Evolutionary conservation across 2,329 filamentous ascomycete species (phyloP).

Genomic region (Sphaerulina populicola): DNA sequence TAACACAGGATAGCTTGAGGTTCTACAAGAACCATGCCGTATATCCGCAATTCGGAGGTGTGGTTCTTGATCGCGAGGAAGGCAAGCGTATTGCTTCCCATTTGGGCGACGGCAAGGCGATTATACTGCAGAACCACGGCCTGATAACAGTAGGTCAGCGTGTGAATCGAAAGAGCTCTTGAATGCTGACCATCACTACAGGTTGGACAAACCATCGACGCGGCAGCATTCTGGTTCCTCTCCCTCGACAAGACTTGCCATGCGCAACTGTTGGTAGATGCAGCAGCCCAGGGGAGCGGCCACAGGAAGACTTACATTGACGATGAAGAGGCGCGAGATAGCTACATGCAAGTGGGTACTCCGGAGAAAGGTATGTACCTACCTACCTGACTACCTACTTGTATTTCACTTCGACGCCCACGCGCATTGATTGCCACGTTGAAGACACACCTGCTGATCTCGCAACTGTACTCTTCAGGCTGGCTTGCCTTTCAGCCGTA

Average conservation of each 20-base stretch:
- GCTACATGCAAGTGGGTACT: constrained; percentile 38
- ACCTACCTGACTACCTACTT: too few relatives aligned
- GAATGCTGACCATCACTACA: constrained; percentile 8
- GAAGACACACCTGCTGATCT: not conserved
- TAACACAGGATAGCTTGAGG: constrained; percentile 42
- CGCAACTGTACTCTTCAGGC: not conserved
- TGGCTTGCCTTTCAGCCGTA: constrained; percentile 41
- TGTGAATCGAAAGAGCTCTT: not conserved
- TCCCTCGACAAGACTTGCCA: constrained; percentile 41
- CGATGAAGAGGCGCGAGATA: constrained; percentile 36
- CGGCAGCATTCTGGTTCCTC: constrained; percentile 42
- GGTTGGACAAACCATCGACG: constrained; percentile 35
- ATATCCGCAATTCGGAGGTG: constrained; percentile 41
- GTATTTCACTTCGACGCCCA: not conserved
- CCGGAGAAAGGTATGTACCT: constrained; percentile 45
- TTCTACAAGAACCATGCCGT: constrained; percentile 39
- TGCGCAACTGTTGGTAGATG: constrained; percentile 40
- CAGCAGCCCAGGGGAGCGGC: constrained; percentile 35
- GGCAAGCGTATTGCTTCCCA: constrained; percentile 37
- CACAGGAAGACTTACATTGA: constrained; percentile 37
- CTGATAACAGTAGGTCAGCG: constrained; percentile 36
- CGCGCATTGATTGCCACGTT: not conserved
- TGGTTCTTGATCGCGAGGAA: constrained; percentile 40
- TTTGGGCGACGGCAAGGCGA: constrained; percentile 35
- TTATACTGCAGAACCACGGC: constrained; percentile 39